Evolutionary conservation across 139 green algal species (phyloP).

Genomic region (Auxenochlorella pyrenoidosa): DNA sequence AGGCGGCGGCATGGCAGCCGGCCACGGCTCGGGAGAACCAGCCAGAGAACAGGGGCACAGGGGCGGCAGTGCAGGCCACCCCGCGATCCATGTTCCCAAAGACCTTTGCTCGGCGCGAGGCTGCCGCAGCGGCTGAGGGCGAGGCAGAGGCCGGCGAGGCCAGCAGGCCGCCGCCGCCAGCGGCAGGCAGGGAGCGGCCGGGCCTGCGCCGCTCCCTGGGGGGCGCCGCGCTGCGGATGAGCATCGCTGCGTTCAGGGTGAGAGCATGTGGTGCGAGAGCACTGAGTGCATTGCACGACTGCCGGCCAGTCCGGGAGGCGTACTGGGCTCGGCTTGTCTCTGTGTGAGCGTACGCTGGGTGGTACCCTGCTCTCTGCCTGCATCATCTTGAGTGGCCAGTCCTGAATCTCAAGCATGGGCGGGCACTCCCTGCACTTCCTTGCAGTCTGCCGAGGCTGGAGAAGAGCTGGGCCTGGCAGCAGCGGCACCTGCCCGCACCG

Average conservation of each 20-base stretch:
- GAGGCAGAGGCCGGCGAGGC: background rate
- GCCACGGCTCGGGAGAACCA: conserved; percentile 16
- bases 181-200: background rate
- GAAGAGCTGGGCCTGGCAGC: background rate
- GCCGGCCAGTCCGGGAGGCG: too few species aligned
- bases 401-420: too few species aligned
- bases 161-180: background rate
- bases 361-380: too few species aligned
- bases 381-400: too few species aligned
- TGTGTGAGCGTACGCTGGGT: too few species aligned
- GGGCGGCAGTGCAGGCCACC: conserved; percentile 8
- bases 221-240: conserved; percentile 36
- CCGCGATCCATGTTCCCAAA: conserved; percentile 28
- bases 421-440: too few species aligned
- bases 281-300: too few species aligned
- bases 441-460: background rate
- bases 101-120: background rate
- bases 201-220: conserved; percentile 23
- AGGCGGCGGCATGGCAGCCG: background rate
- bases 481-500: background rate
- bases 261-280: too few species aligned
- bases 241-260: conserved; percentile 24
- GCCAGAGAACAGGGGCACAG: conserved; percentile 6
- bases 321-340: too few species aligned
- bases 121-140: background rate